A percentile compares a stretch with the other conserved stretches of the same genome.
phyloP scores from a whole-genome alignment of 164 flowering plant genomes.

The Stephania yunnanensis region DNA sequence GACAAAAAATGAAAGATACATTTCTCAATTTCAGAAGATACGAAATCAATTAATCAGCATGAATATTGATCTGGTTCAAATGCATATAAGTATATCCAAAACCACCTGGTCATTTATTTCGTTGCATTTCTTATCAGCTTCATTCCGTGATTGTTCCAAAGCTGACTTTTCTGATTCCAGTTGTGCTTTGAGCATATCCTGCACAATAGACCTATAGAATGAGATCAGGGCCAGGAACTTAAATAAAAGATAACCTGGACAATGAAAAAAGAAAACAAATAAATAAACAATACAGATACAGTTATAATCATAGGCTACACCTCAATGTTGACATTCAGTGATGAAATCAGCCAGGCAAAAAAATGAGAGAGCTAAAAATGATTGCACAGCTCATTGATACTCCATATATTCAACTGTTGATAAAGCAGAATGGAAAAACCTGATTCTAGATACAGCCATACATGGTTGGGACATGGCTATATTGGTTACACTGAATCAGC shows the following conservation, averaged over 20 bases:
- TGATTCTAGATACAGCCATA: no score
- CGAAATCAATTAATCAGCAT: neutral
- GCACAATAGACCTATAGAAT: slow-evolving; percentile 11
- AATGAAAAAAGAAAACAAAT: neutral
- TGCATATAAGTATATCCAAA: neutral
- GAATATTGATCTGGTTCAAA: neutral
- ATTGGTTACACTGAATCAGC: no score
- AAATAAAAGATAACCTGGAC: neutral
- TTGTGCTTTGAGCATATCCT: slow-evolving; percentile 57
- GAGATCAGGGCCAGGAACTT: neutral
- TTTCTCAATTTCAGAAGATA: neutral
- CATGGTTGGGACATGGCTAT: no score
- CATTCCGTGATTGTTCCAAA: slow-evolving; percentile 46
- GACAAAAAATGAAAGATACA: neutral
- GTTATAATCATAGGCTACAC: no score
- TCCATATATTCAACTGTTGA: no score
- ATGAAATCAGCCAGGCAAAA: no score
- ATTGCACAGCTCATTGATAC: no score
- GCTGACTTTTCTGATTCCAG: slow-evolving; percentile 54
- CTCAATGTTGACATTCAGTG: no score
- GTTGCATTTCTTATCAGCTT: slow-evolving; percentile 61
- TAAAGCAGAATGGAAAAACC: no score
- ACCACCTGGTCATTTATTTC: slow-evolving; percentile 84
- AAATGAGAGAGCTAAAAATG: no score
- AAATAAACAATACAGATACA: no score